These are phyloP conservation scores for Mrakia blollopis DNA, from an alignment of 768 basidiomycete genomes.

Conservation along the genomic window DNA sequence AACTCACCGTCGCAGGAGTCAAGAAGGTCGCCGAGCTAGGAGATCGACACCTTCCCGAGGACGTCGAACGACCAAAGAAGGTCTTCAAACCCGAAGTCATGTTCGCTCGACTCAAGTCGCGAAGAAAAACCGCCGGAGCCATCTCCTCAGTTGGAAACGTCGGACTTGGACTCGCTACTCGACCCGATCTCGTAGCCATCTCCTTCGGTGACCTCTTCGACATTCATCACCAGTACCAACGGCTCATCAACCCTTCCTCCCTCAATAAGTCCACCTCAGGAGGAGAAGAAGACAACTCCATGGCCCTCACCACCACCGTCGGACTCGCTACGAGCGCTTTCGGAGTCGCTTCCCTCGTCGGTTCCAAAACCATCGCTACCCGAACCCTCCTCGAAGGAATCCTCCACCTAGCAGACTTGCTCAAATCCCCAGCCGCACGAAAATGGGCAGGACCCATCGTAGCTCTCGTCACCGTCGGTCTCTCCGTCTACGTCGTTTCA, in stretches of 20 bases:
- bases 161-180: conserved; percentile 72
- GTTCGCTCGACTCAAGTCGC: conserved; percentile 59
- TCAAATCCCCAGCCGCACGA: conserved; percentile 66
- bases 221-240: conserved; percentile 70
- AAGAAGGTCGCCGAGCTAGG: conserved; percentile 62
- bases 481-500: conserved; percentile 72
- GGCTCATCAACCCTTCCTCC: conserved; percentile 40
- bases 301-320: conserved; percentile 57
- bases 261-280: conserved; percentile 44
- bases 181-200: conserved; percentile 71
- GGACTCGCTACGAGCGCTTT: conserved; percentile 44
- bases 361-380: conserved; percentile 71
- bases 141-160: conserved; percentile 60
- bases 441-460: conserved; percentile 84
- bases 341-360: conserved; percentile 71
- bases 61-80: conserved; percentile 71
- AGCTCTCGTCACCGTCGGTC: conserved; percentile 67
- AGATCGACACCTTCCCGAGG: conserved; percentile 69
- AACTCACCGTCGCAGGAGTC: conserved; percentile 61
- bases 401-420: conserved; percentile 67
- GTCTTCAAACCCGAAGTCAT: conserved; percentile 97
- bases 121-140: conserved; percentile 45
- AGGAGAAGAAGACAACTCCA: conserved; percentile 53
- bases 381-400: conserved; percentile 72
- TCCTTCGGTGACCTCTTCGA: conserved; percentile 81